Conservation (phyloP, 345 rosid species). For the Euphorbia lathyris region DNA sequence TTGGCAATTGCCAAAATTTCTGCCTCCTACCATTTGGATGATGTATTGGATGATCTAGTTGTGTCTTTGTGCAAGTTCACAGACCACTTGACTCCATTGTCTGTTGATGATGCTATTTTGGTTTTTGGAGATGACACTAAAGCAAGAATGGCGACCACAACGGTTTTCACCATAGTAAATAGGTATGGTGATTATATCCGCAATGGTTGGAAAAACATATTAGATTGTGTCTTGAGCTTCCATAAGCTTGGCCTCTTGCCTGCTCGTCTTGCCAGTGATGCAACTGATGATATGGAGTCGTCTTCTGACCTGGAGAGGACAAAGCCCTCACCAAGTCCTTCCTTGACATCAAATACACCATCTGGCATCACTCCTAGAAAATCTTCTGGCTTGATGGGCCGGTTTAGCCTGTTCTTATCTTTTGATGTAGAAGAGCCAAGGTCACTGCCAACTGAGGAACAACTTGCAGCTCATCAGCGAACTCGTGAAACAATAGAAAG, state of each 20-base stretch:
- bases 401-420: conserved; percentile 66
- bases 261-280: conserved; percentile 50
- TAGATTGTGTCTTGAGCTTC: conserved; percentile 60
- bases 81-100: conserved; percentile 40
- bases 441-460: conserved; percentile 51
- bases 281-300: conserved; percentile 49
- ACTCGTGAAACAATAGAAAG: conserved; percentile 51
- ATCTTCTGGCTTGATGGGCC: conserved; percentile 60
- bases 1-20: conserved; percentile 67
- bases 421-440: conserved; percentile 66
- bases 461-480: conserved; percentile 48
- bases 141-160: conserved; percentile 54
- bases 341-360: conserved; percentile 29
- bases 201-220: conserved; percentile 56
- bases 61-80: conserved; percentile 69
- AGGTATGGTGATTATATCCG: conserved; percentile 62
- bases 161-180: conserved; percentile 65
- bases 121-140: conserved; percentile 60
- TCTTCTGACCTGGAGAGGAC: conserved; percentile 40
- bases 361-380: conserved; percentile 36
- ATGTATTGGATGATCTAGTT: conserved; percentile 62
- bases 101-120: conserved; percentile 51
- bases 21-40: conserved; percentile 49
- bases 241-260: conserved; percentile 69
- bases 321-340: conserved; percentile 31